These are phyloP conservation scores for Parathielavia appendiculata DNA, from an alignment of 495 filamentous ascomycete species.

Conservation along the genomic window DNA sequence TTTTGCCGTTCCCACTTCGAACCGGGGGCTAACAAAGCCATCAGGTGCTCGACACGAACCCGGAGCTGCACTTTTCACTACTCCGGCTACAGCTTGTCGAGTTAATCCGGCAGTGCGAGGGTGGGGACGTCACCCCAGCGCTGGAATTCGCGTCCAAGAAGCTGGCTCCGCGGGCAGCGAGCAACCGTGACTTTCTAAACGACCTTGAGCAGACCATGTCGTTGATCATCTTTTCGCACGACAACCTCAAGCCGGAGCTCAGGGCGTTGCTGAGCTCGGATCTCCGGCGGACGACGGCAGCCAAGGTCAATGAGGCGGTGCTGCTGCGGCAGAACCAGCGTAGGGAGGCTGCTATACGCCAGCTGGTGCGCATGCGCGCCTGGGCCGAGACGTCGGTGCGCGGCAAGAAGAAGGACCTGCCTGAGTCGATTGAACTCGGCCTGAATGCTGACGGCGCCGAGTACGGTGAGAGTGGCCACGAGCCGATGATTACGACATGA, in stretches of 20 bases:
- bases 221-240: conserved; percentile 75
- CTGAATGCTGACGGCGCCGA: conserved; percentile 44
- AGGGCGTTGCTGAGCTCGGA: conserved; percentile 70
- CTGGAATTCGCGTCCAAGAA: conserved; percentile 82
- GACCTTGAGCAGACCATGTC: conserved; percentile 92
- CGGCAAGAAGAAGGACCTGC: conserved; percentile 68
- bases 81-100: conserved; percentile 89
- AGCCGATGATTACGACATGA: conserved; percentile 56
- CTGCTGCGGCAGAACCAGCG: conserved; percentile 62
- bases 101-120: conserved; percentile 73
- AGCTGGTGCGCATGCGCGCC: conserved; percentile 71
- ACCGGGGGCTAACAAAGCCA: conserved; percentile 19
- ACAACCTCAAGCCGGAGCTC: conserved; percentile 67
- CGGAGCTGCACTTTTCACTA: conserved; percentile 82
- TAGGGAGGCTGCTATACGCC: conserved; percentile 72
- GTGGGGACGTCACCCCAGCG: conserved; percentile 73
- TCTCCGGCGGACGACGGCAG: conserved; percentile 76
- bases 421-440: conserved; percentile 65
- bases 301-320: conserved; percentile 81
- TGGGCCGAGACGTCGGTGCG: conserved; percentile 80
- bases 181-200: conserved; percentile 72
- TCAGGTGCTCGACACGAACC: conserved; percentile 82
- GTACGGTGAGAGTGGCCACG: conserved; percentile 45
- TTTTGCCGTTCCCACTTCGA: not conserved
- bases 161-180: conserved; percentile 79